Evolutionary conservation across 257 asterid genomes (phyloP), one percentile per base, ranked within the genome.

Genomic region (Salvia hispanica): DNA sequence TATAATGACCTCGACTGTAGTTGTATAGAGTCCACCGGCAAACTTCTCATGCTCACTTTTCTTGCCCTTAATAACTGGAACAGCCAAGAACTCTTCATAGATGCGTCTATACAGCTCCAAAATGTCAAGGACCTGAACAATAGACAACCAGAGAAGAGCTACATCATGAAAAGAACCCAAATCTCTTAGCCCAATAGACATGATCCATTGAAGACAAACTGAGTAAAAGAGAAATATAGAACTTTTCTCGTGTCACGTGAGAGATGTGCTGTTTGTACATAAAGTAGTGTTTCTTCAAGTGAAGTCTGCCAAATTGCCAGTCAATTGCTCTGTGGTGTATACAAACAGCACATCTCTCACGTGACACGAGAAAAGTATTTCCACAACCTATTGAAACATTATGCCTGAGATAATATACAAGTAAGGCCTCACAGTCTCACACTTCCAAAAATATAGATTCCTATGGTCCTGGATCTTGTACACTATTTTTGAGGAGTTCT

Each of bases 21-120:
- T 91, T 6, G 97, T 91, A 74, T 91, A 91, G 53, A 91, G 96
- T 59, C 96, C 97, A 73, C 97, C 97, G 67, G 97, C 97, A 79
- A 91, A 91, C 85, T 91, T 91, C 83, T 91, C 97, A 21, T 81
- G 96, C 80, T 88, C 97, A 45, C 97, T 91, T 69, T 91, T 91
- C 76, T 88, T 82, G 46, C 97, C 97, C 84, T 88, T 91, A 48
- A 77, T 83, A 69, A 91, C 87, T 3, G 97, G 97, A 74, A 91
- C 88, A 51, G 95, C 97, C 88, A 91, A 73, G 75, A 83, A 91
- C 51, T 91, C 97, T 81, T 91, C 97, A 69, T 91, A 91, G 76
- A 91, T 91, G 61, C 91, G 83, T 63, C 97, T 86, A 73, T 91
- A 91, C 61, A 91, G 87, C 61, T 91, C 97, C 87, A 91, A 71